Evolutionary conservation across 768 basidiomycete genomes (phyloP).

Genomic region (Lactifluus volemus): DNA sequence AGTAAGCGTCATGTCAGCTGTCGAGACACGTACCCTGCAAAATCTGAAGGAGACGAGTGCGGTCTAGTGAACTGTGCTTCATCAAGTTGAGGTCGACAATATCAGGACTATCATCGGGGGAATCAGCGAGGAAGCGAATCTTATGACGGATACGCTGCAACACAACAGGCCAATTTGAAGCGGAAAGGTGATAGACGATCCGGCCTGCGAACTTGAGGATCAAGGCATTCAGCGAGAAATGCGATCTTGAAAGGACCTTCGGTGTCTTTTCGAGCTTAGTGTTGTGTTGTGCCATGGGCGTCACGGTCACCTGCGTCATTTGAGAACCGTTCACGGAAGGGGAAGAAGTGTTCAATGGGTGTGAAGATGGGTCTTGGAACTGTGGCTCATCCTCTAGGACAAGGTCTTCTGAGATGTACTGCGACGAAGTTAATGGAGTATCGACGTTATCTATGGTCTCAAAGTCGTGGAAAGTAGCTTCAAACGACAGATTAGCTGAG

Average conservation of each 20-base stretch:
- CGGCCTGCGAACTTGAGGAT: constrained; percentile 68
- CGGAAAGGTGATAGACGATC: constrained; percentile 79
- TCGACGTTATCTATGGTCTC: constrained; percentile 42
- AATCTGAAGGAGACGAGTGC: constrained; percentile 55
- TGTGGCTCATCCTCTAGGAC: neutral
- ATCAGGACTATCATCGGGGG: constrained; percentile 50
- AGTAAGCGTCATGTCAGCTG: neutral
- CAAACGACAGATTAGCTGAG: constrained; percentile 50
- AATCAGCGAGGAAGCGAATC: constrained; percentile 54
- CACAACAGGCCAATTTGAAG: constrained; percentile 80
- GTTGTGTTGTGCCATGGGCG: constrained; percentile 21
- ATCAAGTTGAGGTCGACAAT: constrained; percentile 69
- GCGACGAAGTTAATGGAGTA: constrained; percentile 21
- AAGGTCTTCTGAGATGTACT: constrained; percentile 15
- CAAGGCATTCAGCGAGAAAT: constrained; percentile 46
- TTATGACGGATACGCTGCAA: constrained; percentile 59
- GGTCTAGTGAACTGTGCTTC: constrained; percentile 68
- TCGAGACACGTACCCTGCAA: constrained; percentile 46
- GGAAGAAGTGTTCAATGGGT: constrained; percentile 8
- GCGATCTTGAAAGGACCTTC: constrained; percentile 47
- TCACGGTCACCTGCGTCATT: constrained; percentile 19
- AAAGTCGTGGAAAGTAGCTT: constrained; percentile 63
- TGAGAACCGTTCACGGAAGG: constrained; percentile 19
- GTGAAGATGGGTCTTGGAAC: constrained; percentile 1
- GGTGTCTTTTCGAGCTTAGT: constrained; percentile 53